Percentiles rank a stretch among this genome's conserved stretches.
These are phyloP conservation scores for Stygiomarasmius scandens DNA, from an alignment of 1,284 basidiomycete genomes.

Conservation along the genomic window DNA sequence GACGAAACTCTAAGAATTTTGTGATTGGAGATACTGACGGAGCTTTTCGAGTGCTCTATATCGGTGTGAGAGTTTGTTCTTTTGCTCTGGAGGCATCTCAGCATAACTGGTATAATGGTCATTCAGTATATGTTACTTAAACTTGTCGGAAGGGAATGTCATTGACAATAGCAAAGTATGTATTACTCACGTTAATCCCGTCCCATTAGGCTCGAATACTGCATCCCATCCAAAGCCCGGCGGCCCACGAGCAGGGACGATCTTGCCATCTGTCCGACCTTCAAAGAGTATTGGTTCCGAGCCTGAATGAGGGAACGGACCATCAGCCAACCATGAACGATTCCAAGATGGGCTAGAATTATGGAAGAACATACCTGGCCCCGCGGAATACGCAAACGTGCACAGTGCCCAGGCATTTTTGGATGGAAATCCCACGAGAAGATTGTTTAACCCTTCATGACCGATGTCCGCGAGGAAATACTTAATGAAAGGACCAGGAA, in stretches of 20 bases:
- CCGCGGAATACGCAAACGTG: conserved; percentile 92
- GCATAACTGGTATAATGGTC: conserved; percentile 80
- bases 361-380: conserved; percentile 54
- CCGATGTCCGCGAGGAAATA: conserved; percentile 83
- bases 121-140: too few species aligned
- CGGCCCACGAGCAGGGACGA: conserved; percentile 85
- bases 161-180: too few species aligned
- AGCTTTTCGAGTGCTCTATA: conserved; percentile 87
- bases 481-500: conserved; percentile 98
- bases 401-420: conserved; percentile 88
- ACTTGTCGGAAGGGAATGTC: too few species aligned
- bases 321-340: conserved; percentile 2
- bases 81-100: conserved; percentile 85
- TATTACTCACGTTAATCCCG: conserved; percentile 75
- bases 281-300: conserved; percentile 85
- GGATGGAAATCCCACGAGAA: conserved; percentile 84
- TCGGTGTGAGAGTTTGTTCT: conserved; percentile 90
- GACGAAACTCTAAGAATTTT: neutral
- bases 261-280: conserved; percentile 84
- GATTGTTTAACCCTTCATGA: conserved; percentile 84
- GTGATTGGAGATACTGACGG: conserved; percentile 58
- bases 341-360: neutral
- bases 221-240: conserved; percentile 91
- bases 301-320: conserved; percentile 26
- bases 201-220: conserved; percentile 80